Base-by-base conservation (phyloP, 2,329 filamentous ascomycete species). In the Dothiorella sarmentorum region DNA sequence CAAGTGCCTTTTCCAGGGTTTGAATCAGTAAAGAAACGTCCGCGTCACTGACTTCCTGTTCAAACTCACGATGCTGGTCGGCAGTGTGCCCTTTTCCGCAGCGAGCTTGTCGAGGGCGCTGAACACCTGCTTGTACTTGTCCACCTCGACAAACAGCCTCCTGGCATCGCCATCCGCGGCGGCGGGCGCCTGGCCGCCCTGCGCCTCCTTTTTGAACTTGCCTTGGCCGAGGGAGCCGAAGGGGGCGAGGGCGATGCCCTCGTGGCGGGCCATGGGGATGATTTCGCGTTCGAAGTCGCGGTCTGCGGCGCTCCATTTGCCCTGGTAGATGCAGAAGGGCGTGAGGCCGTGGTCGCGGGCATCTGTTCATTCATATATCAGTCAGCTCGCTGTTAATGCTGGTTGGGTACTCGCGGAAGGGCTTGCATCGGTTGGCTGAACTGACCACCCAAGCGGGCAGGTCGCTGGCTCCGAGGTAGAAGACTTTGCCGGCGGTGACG, bases 211-310 rank as follows among this genome's bases (percentile, higher is more conserved):
- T 45, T 72, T 73, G 67, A 76, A 75, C 45, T 69, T 67, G 70
- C 78, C 78, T 57, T 77, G 74, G 35, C 80, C 81, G 7, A 85
- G 73, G 1, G 76, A 68, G 7, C 79, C 80, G 79, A 80, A 83
- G 1, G 83, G 82, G 0, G 78, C 78, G 6, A 86, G 68, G 0
- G 76, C 83, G 81, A 87, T 87, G 31, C 85, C 85, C 65, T 88
- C 83, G 27, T 79, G 76, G 35, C 76, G 76, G 37, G 73, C 77
- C 86, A 89, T 89, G 40, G 85, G 85, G 33, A 89, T 78, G 64
- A 88, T 85, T n/a, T 88, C 85, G 22, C 85, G 78, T 73, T 88
- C 85, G 52, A 88, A 82, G 69, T 90, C 87, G 22, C 88, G 82
- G 47, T 83, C 77, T 1, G 75, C 78, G 17, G 80, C 78, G 20